Evolutionary conservation across 2,329 filamentous ascomycete genomes (phyloP).

Genomic region (Phyllosticta ampelicida): DNA sequence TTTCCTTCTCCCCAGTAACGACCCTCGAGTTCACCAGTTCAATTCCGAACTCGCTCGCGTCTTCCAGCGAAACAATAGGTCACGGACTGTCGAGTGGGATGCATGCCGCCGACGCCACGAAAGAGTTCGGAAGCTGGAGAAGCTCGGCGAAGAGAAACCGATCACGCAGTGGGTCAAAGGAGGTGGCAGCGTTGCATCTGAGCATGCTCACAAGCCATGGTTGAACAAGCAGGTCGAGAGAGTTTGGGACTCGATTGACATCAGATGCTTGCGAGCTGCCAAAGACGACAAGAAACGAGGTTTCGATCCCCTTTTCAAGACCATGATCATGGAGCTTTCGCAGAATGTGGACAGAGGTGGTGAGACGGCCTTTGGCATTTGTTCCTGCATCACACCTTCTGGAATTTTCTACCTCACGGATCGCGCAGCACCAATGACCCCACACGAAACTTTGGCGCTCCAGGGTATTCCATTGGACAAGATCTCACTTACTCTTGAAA

Average conservation of each 20-base stretch:
- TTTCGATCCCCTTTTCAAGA: conserved; percentile 50
- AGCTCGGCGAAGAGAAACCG: conserved; percentile 45
- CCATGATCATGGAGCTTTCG: conserved; percentile 50
- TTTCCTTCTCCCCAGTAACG: conserved; percentile 49
- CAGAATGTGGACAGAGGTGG: conserved; percentile 59
- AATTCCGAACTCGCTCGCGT: conserved; percentile 6
- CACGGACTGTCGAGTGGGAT: conserved; percentile 37
- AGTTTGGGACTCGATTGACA: conserved; percentile 57
- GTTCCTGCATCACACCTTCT: conserved; percentile 57
- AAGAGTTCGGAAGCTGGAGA: conserved; percentile 38
- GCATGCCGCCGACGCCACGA: conserved; percentile 51
- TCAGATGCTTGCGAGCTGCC: conserved; percentile 44
- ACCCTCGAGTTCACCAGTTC: conserved; percentile 42
- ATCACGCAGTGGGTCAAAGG: conserved; percentile 50
- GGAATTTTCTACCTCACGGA: conserved; percentile 52
- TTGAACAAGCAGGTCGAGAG: conserved; percentile 44
- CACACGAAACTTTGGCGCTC: conserved; percentile 51
- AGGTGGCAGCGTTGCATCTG: conserved; percentile 42
- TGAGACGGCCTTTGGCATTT: conserved; percentile 44
- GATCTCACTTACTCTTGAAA: conserved; percentile 54
- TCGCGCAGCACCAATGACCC: conserved; percentile 49
- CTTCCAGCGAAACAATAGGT: not conserved
- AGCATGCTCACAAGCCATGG: conserved; percentile 45
- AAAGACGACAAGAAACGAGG: conserved; percentile 21
- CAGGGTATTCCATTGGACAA: conserved; percentile 58